Conservation (phyloP, 2,329 filamentous ascomycete genomes). For the Fusarium aywerte region DNA sequence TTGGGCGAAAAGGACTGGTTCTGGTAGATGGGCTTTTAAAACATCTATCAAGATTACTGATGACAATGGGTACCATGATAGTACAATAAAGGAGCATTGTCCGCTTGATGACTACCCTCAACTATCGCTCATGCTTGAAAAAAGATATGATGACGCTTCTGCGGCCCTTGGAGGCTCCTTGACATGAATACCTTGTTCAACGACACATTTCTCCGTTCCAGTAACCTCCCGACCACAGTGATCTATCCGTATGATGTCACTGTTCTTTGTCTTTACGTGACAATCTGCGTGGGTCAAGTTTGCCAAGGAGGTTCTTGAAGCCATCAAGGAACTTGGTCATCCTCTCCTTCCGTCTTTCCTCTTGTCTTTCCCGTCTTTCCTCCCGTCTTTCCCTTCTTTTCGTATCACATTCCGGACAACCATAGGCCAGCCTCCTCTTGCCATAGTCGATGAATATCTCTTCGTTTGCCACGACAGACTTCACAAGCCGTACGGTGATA, state of each 20-base stretch:
- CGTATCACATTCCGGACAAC: constrained; percentile 41
- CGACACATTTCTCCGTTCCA: neutral
- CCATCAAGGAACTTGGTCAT: neutral
- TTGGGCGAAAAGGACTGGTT: constrained; percentile 68
- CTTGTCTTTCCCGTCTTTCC: neutral
- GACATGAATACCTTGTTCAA: too few species aligned
- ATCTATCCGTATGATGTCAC: neutral
- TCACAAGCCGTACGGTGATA: constrained; percentile 36
- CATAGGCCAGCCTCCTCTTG: constrained; percentile 44
- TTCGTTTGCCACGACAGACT: constrained; percentile 42
- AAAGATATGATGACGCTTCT: constrained; percentile 17
- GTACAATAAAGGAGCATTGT: constrained; percentile 57
- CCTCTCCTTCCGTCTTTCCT: neutral
- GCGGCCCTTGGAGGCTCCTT: neutral
- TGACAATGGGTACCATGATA: constrained; percentile 59
- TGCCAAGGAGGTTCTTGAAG: neutral
- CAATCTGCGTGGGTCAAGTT: neutral
- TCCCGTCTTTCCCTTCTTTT: neutral
- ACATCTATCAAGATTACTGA: constrained; percentile 58
- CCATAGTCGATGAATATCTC: constrained; percentile 54
- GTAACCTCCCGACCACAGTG: neutral
- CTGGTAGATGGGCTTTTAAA: constrained; percentile 58
- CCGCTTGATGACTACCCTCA: constrained; percentile 47
- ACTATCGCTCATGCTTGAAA: constrained; percentile 29
- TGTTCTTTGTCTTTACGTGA: neutral